phyloP scores from a whole-genome alignment of 1,284 basidiomycete genomes.

The Ustilago hordei region DNA sequence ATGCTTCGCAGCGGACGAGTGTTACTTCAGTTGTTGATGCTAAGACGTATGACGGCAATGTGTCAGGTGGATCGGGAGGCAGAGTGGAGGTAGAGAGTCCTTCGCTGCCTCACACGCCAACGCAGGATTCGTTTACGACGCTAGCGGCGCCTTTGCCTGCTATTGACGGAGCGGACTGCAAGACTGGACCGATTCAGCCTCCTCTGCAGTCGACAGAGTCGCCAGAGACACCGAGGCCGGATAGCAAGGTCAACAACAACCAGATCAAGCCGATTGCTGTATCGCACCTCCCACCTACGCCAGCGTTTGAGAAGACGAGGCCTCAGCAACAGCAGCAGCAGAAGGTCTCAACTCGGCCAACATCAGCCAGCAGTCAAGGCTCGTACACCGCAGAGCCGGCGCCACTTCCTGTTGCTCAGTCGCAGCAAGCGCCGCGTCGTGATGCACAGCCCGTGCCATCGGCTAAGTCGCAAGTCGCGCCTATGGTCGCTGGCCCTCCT shows the following conservation, averaged over 20 bases:
- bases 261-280: slow-evolving; percentile 54
- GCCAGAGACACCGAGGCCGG: slow-evolving; percentile 22
- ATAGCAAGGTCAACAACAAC: slow-evolving; percentile 10
- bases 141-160: slow-evolving; percentile 7
- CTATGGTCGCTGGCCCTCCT: slow-evolving; percentile 16
- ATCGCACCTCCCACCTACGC: slow-evolving; percentile 53
- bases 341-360: slow-evolving; percentile 19
- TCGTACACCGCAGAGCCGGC: slow-evolving; percentile 8
- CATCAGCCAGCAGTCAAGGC: slow-evolving; percentile 14
- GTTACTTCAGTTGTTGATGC: slow-evolving; percentile 53
- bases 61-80: not conserved
- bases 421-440: slow-evolving; percentile 17
- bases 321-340: slow-evolving; percentile 27
- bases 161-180: slow-evolving; percentile 1
- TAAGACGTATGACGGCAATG: slow-evolving; percentile 17
- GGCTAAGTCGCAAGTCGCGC: slow-evolving; percentile 18
- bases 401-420: not conserved
- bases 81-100: slow-evolving; percentile 10
- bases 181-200: not conserved
- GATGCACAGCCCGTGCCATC: slow-evolving; percentile 9
- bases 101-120: slow-evolving; percentile 55
- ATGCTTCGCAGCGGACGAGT: slow-evolving; percentile 58
- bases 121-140: slow-evolving; percentile 31
- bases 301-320: slow-evolving; percentile 54
- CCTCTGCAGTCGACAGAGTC: not conserved